Percentiles rank a stretch among this genome's conserved stretches.
phyloP scores from a whole-genome alignment of 805 yeast genomes.

The Pichia thaimueangensis region DNA sequence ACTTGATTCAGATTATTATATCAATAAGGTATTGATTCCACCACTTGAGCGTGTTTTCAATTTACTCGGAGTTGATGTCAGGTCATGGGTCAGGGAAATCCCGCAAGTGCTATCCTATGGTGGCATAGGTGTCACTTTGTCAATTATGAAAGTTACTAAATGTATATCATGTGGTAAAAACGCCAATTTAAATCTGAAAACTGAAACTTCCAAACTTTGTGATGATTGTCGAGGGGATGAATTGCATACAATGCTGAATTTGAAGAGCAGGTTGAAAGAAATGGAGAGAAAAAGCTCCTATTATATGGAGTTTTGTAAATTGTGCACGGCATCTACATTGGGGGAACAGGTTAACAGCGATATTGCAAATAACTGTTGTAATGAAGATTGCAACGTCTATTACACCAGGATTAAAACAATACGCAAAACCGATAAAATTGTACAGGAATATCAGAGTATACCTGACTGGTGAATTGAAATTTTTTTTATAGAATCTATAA shows the following conservation, averaged over 20 bases:
- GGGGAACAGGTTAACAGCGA: constrained; percentile 17
- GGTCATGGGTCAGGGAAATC: constrained; percentile 68
- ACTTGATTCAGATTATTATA: constrained; percentile 81
- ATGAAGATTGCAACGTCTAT: constrained; percentile 60
- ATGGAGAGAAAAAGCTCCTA: constrained; percentile 26
- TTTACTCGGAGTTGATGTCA: constrained; percentile 74
- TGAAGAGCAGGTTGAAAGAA: constrained; percentile 25
- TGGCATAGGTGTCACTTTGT: constrained; percentile 15
- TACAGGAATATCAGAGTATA: constrained; percentile 11
- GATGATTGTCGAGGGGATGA: constrained; percentile 31
- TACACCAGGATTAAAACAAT: constrained; percentile 44
- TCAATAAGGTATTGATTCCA: constrained; percentile 76
- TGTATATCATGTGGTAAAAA: constrained; percentile 29
- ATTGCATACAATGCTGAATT: constrained; percentile 29
- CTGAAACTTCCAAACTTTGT: constrained; percentile 26
- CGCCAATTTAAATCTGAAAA: background rate
- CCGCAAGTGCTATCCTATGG: constrained; percentile 34
- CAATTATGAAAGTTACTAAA: constrained; percentile 19
- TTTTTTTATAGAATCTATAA: too few relatives aligned
- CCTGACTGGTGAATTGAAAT: constrained; percentile 26
- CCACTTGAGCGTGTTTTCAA: constrained; percentile 83
- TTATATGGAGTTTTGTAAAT: constrained; percentile 17
- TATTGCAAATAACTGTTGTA: constrained; percentile 39
- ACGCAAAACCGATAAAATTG: constrained; percentile 20
- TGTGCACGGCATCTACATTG: constrained; percentile 35